These are phyloP conservation scores for Backusella australiensis DNA, from an alignment of 192 early-diverging fungal species.

Conservation along the genomic window DNA sequence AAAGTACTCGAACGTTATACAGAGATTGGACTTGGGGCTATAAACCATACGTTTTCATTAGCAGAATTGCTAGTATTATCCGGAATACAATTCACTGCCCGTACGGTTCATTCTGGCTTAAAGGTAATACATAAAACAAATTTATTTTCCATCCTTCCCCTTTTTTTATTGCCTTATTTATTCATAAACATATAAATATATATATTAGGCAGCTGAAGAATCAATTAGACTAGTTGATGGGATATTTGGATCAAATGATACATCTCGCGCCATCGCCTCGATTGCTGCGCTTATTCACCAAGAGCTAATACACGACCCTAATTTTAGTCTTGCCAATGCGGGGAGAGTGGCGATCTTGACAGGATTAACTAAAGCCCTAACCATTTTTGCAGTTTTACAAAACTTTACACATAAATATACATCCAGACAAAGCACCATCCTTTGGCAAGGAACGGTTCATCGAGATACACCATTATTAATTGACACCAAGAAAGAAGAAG, in stretches of 20 bases:
- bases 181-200: neutral
- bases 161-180: neutral
- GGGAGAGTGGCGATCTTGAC: slow-evolving; percentile 68
- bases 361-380: slow-evolving; percentile 76
- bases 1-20: slow-evolving; percentile 63
- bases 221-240: slow-evolving; percentile 87
- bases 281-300: slow-evolving; percentile 75
- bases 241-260: slow-evolving; percentile 94
- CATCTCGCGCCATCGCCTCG: slow-evolving; percentile 82
- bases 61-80: slow-evolving; percentile 75
- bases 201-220: slow-evolving; percentile 73
- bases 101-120: slow-evolving; percentile 62
- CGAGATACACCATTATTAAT: slow-evolving; percentile 31
- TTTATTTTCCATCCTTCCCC: neutral
- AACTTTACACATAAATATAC: slow-evolving; percentile 69
- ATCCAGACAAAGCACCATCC: slow-evolving; percentile 35
- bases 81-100: slow-evolving; percentile 79
- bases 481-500: neutral
- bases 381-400: slow-evolving; percentile 82
- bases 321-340: slow-evolving; percentile 56
- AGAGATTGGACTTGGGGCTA: slow-evolving; percentile 54
- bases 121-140: slow-evolving; percentile 14
- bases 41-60: slow-evolving; percentile 70
- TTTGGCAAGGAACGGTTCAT: slow-evolving; percentile 64
- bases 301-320: slow-evolving; percentile 69